phyloP scores from a whole-genome alignment of 169 alveolate species.

The Cyclospora cayetanensis region DNA sequence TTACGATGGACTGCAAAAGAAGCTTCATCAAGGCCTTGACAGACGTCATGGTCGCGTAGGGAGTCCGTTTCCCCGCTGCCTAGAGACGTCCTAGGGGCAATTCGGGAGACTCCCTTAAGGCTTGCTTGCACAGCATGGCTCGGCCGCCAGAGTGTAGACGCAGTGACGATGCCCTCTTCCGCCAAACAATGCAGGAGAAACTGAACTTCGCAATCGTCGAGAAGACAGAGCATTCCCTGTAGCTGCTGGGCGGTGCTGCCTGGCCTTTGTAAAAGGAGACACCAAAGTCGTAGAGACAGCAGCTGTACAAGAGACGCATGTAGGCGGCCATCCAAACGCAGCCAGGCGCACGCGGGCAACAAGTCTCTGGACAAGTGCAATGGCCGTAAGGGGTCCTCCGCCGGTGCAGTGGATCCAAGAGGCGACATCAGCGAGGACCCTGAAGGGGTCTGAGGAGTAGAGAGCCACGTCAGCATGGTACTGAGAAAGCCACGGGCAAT shows the following conservation, averaged over 20 bases:
- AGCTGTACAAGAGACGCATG: slow-evolving; percentile 59
- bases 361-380: neutral
- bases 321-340: slow-evolving; percentile 70
- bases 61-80: too few relatives aligned
- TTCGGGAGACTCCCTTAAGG: too few relatives aligned
- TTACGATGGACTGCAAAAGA: too few relatives aligned
- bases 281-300: slow-evolving; percentile 43
- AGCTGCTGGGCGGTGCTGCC: slow-evolving; percentile 69
- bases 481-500: neutral
- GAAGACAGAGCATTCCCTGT: slow-evolving; percentile 51
- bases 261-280: slow-evolving; percentile 34
- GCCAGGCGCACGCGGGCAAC: slow-evolving; percentile 55
- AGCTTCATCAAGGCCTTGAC: too few relatives aligned
- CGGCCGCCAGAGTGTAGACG: slow-evolving; percentile 55
- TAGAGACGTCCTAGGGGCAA: too few relatives aligned
- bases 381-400: neutral
- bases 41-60: too few relatives aligned
- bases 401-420: neutral
- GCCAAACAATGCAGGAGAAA: slow-evolving; percentile 11
- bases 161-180: slow-evolving; percentile 40
- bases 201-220: slow-evolving; percentile 59
- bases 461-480: slow-evolving; percentile 24
- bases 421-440: too few relatives aligned
- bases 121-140: too few relatives aligned
- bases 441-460: too few relatives aligned